phyloP scores from a whole-genome alignment of 768 basidiomycete genomes.

The Pulveroboletus sp. region DNA sequence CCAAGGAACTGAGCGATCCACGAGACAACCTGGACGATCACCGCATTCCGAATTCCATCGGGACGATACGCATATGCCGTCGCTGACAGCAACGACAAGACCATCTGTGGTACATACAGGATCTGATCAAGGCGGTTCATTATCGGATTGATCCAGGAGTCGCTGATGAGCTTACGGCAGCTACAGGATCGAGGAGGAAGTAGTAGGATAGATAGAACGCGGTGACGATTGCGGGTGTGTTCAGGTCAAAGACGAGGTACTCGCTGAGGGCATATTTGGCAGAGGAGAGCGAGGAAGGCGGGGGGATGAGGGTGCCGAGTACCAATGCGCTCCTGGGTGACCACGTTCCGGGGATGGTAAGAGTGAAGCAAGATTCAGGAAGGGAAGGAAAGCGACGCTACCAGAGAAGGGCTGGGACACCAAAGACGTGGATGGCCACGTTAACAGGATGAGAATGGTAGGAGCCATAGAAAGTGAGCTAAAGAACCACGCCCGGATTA shows the following conservation, averaged over 20 bases:
- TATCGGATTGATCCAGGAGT: slow-evolving; percentile 1
- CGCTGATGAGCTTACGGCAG: slow-evolving; percentile 59
- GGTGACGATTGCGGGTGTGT: slow-evolving; percentile 56
- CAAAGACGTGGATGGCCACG: slow-evolving; percentile 78
- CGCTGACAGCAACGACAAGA: slow-evolving; percentile 61
- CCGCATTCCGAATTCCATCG: slow-evolving; percentile 51
- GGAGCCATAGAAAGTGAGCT: slow-evolving; percentile 92
- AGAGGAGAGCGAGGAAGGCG: slow-evolving; percentile 51
- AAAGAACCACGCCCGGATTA: slow-evolving; percentile 5
- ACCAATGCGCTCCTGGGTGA: slow-evolving; percentile 55
- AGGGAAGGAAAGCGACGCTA: slow-evolving; percentile 28
- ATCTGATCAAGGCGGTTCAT: slow-evolving; percentile 41
- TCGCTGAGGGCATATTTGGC: slow-evolving; percentile 50
- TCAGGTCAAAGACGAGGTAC: slow-evolving; percentile 66
- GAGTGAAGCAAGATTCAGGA: slow-evolving; percentile 3
- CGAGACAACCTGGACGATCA: slow-evolving; percentile 54
- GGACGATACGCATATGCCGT: slow-evolving; percentile 57
- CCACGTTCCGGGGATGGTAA: slow-evolving; percentile 4
- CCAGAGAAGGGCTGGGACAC: slow-evolving; percentile 84
- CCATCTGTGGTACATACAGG: slow-evolving; percentile 73
- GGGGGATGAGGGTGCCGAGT: slow-evolving; percentile 45
- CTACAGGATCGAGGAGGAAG: slow-evolving; percentile 71
- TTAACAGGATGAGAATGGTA: slow-evolving; percentile 86
- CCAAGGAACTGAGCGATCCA: slow-evolving; percentile 93
- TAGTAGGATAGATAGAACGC: slow-evolving; percentile 71